phyloP scores from a whole-genome alignment of 139 green algal species.

The Ettlia oleoabundans region DNA sequence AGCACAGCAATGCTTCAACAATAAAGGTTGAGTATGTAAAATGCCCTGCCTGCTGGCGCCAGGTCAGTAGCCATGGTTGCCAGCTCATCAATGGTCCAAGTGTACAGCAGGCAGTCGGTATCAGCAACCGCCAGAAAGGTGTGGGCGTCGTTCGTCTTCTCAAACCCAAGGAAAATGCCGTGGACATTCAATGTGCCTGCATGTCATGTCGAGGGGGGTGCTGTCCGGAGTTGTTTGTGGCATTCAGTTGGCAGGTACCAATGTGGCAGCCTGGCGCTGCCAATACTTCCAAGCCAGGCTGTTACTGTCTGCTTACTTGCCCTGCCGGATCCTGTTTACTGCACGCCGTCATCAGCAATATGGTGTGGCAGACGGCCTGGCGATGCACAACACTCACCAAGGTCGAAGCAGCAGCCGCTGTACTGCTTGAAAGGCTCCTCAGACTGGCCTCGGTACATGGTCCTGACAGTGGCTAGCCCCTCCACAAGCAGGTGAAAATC shows the following conservation, averaged over 20 bases:
- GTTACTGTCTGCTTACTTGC: too few species aligned
- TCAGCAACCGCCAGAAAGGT: background rate
- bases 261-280: too few species aligned
- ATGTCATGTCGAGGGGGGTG: too few species aligned
- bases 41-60: conserved; percentile 1
- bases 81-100: conserved; percentile 33
- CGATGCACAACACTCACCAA: background rate
- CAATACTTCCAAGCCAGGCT: too few species aligned
- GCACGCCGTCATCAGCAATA: too few species aligned
- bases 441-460: background rate
- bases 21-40: too few species aligned
- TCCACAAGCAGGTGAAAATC: conserved; percentile 41
- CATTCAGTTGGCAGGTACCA: too few species aligned
- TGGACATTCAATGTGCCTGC: conserved; percentile 11
- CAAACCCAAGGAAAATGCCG: conserved; percentile 43
- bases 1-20: too few species aligned
- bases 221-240: too few species aligned
- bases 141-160: background rate
- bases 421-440: conserved; percentile 7
- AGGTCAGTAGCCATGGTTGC: conserved; percentile 23
- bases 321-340: too few species aligned
- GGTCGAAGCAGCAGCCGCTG: conserved; percentile 33
- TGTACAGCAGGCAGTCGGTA: conserved; percentile 44
- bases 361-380: too few species aligned
- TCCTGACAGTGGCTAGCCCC: conserved; percentile 11